Evolutionary conservation across 192 early-diverging fungal species (phyloP), one percentile per base, ranked within the genome.

Genomic region (Kappamyces sp.): DNA sequence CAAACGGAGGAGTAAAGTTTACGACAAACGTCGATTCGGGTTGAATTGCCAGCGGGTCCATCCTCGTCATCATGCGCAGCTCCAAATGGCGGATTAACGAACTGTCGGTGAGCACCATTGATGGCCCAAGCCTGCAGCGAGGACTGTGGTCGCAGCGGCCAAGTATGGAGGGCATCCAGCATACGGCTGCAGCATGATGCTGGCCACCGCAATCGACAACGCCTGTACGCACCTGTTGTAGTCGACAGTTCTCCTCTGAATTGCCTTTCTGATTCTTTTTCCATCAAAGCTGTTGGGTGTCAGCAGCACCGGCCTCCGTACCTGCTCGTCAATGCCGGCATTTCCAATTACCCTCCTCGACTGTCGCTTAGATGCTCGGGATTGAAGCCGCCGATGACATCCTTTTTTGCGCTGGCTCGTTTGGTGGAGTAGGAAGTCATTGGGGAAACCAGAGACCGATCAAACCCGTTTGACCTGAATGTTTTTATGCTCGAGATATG

Each of bases 211-310:
- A 47, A 22, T 2, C 29, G 22, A 4, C 46, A 36, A 2, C 70
- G 64, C 0, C 22, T 22, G 22, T 22, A 51, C 9, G 22, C 15
- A 12, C 15, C 1, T 60, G 60, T 93, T 90, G 68, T 90, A 94
- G 70, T 99, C 96, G 12, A 99, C 88, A 0, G 96, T 99, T 7
- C 88, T 77, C 46, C 96, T 75, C 70, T 96, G 90, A 60, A 94
- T 86, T 8, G 89, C 90, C 66, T 90, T 88, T 51, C 93, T 77
- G 67, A 91, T 82, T 12, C 84, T 82, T 63, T 88, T 91, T 58
- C 84, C 86, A 54, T 85, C 82, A 67, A 86, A 76, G 0, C 9
- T 29, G 9, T 47, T 22, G 22, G 22, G 22, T 22, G 22, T 22
- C 22, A 22, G 22, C 22, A 22, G 22, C 22, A 22, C 22, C 22